Evolutionary conservation across 164 flowering plant genomes (phyloP).

Genomic region (Dillenia turbinata): DNA sequence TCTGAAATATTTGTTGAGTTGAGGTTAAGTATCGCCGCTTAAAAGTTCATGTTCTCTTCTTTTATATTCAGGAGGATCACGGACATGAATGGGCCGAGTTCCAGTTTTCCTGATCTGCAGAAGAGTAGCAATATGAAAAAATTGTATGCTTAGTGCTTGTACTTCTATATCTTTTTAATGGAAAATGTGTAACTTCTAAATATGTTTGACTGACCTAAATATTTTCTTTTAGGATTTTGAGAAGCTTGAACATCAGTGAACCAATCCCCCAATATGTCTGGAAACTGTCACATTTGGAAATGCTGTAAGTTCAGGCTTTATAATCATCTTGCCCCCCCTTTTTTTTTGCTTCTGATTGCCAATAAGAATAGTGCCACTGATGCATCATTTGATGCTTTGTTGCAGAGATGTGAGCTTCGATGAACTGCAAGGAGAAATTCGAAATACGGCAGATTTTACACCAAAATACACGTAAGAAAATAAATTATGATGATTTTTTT

Average conservation of each 20-base stretch:
- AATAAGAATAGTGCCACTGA: not conserved
- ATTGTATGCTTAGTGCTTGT: constrained; percentile 20
- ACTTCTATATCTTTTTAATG: not conserved
- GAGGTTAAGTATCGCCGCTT: too few relatives aligned
- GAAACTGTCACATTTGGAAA: constrained; percentile 9
- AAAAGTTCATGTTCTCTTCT: too few relatives aligned
- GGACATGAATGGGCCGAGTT: constrained; percentile 25
- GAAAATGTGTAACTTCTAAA: not conserved
- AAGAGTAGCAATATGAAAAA: constrained; percentile 10
- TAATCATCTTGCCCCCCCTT: not conserved
- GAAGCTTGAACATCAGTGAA: constrained; percentile 35
- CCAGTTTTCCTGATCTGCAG: constrained; percentile 19
- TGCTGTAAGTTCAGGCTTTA: constrained; percentile 18
- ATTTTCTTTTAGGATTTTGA: constrained; percentile 27
- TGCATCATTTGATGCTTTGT: not conserved
- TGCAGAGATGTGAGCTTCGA: constrained; percentile 9
- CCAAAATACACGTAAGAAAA: not conserved
- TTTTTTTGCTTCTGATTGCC: too few relatives aligned
- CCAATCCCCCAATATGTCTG: constrained; percentile 17
- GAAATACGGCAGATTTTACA: too few relatives aligned
- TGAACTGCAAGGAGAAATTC: not conserved
- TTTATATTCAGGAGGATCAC: constrained; percentile 28
- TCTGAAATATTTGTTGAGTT: not conserved
- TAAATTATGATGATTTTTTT: too few relatives aligned
- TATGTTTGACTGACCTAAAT: not conserved